phyloP scores from a whole-genome alignment of 2,329 filamentous ascomycete species.

The Ophioceras dolichostomum region DNA sequence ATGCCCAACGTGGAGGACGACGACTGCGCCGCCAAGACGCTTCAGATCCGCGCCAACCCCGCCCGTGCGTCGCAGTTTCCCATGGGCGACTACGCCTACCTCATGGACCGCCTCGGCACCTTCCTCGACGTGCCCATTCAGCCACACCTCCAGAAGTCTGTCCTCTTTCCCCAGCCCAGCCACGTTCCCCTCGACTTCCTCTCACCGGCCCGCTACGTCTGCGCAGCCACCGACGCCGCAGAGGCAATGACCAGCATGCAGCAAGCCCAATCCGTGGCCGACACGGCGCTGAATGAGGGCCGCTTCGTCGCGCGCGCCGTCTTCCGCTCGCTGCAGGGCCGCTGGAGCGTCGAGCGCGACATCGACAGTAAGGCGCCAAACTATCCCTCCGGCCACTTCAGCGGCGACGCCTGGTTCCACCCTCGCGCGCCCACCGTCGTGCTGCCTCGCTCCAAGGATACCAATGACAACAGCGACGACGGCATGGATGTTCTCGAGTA shows the following conservation, averaged over 20 bases:
- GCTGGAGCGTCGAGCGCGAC: constrained; percentile 51
- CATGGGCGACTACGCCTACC: constrained; percentile 68
- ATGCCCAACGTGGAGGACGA: constrained; percentile 16
- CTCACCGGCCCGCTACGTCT: constrained; percentile 42
- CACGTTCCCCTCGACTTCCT: constrained; percentile 37
- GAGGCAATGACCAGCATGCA: constrained; percentile 29
- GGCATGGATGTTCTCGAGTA: constrained; percentile 36
- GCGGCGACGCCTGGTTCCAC: constrained; percentile 52
- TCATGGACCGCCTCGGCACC: constrained; percentile 59
- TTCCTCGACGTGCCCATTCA: constrained; percentile 39
- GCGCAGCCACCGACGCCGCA: constrained; percentile 22
- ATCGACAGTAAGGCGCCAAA: constrained; percentile 40
- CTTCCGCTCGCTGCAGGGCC: constrained; percentile 58
- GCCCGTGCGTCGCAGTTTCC: constrained; percentile 57
- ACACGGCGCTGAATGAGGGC: constrained; percentile 26
- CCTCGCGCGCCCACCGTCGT: constrained; percentile 45
- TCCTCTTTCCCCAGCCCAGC: constrained; percentile 27
- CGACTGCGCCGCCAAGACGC: constrained; percentile 29
- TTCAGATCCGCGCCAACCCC: constrained; percentile 37
- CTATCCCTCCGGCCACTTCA: constrained; percentile 52
- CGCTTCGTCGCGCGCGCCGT: constrained; percentile 52
- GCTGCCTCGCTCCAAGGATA: too few relatives aligned
- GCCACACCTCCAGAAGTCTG: constrained; percentile 19
- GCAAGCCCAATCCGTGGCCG: constrained; percentile 29
- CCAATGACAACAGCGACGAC: too few relatives aligned